A percentile compares a stretch with the other conserved stretches of the same genome.
Evolutionary conservation across 2,329 filamentous ascomycete genomes (phyloP).

Genomic region (Magnaporthiopsis poae): DNA sequence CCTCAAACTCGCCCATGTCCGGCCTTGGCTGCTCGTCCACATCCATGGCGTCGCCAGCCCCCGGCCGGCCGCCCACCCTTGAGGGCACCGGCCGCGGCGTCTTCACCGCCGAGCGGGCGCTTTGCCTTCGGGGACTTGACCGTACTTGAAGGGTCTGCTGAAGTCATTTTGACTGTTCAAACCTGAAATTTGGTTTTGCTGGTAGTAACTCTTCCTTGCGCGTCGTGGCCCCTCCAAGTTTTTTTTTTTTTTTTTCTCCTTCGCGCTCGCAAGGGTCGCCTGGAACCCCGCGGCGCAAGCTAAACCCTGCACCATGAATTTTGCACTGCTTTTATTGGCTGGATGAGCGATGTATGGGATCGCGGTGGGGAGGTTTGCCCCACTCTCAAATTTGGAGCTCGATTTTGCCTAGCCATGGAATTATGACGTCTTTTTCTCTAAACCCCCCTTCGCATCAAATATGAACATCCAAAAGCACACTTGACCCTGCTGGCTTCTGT

Average conservation of each 20-base stretch:
- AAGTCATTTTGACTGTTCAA: not conserved
- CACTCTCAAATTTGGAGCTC: not conserved
- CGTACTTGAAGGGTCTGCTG: not conserved
- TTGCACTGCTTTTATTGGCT: not conserved
- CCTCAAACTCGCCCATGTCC: slow-evolving; percentile 77
- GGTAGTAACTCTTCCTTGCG: not conserved
- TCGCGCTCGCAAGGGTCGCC: not conserved
- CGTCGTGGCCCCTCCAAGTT: not conserved
- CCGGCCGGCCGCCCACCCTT: slow-evolving; percentile 51
- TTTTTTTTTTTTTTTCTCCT: not conserved
- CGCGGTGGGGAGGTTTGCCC: too few species aligned
- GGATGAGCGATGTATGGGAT: not conserved
- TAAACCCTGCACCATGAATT: not conserved
- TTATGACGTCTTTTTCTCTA: not conserved
- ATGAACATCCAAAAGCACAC: not conserved
- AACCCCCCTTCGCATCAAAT: too few species aligned
- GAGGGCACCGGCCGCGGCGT: slow-evolving; percentile 28
- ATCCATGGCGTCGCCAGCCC: slow-evolving; percentile 46
- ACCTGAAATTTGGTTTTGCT: not conserved
- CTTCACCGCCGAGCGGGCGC: slow-evolving; percentile 13
- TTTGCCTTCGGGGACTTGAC: slow-evolving; percentile 8
- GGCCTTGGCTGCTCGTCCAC: slow-evolving; percentile 47
- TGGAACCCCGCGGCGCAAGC: not conserved
- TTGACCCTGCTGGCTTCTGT: not conserved
- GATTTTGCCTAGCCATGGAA: too few species aligned